Conservation (phyloP, 2,329 filamentous ascomycete species). For the Chaetomium sp. region DNA sequence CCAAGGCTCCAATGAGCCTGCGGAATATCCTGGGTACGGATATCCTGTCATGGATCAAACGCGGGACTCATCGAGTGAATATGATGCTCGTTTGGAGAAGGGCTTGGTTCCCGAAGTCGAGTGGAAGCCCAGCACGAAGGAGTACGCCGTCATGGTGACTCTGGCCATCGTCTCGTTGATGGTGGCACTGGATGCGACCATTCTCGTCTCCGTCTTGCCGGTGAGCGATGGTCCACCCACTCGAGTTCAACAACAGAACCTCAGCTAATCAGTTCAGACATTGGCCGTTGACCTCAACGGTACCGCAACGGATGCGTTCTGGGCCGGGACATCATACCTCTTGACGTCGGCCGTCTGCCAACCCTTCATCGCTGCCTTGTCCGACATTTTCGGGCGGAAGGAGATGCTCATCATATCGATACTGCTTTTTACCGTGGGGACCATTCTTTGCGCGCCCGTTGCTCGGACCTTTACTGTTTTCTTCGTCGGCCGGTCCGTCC, state of each 20-base stretch:
- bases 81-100: slow-evolving; percentile 19
- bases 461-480: slow-evolving; percentile 41
- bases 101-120: slow-evolving; percentile 22
- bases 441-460: slow-evolving; percentile 43
- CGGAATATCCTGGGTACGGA: too few relatives aligned
- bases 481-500: slow-evolving; percentile 44
- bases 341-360: slow-evolving; percentile 47
- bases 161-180: slow-evolving; percentile 50
- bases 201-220: slow-evolving; percentile 49
- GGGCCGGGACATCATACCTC: slow-evolving; percentile 53
- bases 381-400: slow-evolving; percentile 52
- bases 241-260: neutral
- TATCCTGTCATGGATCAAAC: slow-evolving; percentile 1
- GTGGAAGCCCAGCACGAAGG: slow-evolving; percentile 45
- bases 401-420: slow-evolving; percentile 47
- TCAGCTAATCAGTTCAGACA: slow-evolving; percentile 29
- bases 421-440: slow-evolving; percentile 49
- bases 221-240: slow-evolving; percentile 34
- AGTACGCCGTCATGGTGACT: slow-evolving; percentile 46
- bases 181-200: slow-evolving; percentile 52
- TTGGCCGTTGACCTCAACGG: slow-evolving; percentile 43
- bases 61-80: neutral
- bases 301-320: slow-evolving; percentile 46
- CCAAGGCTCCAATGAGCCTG: neutral
- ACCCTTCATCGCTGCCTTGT: slow-evolving; percentile 46